These are phyloP conservation scores for Linum lewisii DNA, from an alignment of 345 rosid species.

Conservation along the genomic window DNA sequence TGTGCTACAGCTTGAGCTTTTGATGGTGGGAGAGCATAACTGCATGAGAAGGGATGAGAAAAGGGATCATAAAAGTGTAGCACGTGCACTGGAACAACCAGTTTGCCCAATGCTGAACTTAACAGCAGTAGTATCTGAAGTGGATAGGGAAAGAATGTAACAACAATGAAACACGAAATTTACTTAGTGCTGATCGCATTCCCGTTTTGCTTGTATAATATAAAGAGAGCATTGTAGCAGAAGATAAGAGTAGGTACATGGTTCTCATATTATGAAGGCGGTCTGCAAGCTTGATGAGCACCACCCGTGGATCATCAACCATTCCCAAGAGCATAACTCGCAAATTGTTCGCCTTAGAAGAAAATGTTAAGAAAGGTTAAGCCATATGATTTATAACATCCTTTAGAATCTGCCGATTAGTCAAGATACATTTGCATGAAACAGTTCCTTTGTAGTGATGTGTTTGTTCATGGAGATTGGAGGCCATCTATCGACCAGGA, in stretches of 20 bases:
- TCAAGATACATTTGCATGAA: background rate
- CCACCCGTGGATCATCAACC: conserved; percentile 77
- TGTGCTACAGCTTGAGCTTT: conserved; percentile 74
- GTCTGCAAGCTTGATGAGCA: conserved; percentile 76
- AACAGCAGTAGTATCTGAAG: background rate
- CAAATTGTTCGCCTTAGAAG: conserved; percentile 45
- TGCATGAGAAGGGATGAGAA: conserved; percentile 14
- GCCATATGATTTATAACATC: background rate
- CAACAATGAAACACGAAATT: background rate
- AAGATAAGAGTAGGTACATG: conserved; percentile 35
- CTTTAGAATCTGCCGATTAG: background rate
- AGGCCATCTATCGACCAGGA: too few species aligned
- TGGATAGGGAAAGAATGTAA: background rate
- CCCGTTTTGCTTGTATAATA: too few species aligned
- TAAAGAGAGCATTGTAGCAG: background rate
- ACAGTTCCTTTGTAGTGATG: background rate
- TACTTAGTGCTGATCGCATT: background rate
- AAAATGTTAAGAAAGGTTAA: conserved; percentile 13
- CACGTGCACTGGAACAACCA: background rate
- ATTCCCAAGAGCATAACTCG: conserved; percentile 70
- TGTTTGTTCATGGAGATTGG: background rate
- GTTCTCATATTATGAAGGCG: conserved; percentile 84
- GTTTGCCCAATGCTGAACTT: background rate
- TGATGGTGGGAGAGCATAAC: conserved; percentile 46
- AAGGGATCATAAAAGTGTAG: background rate